Conservation (phyloP, 2,329 filamentous ascomycete genomes). For the Paracoccidioides brasiliensis region DNA sequence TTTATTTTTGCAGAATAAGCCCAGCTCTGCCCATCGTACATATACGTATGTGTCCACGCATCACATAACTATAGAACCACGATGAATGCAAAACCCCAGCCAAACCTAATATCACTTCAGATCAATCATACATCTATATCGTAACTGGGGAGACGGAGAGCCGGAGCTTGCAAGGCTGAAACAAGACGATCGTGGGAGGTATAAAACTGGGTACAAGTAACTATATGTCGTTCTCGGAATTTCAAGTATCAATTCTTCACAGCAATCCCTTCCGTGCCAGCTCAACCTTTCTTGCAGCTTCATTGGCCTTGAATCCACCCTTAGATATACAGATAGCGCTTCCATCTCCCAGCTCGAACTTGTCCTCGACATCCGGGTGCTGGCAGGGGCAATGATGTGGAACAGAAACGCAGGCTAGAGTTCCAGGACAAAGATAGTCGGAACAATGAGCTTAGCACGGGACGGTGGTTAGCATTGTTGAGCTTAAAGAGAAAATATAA, state of each 20-base stretch:
- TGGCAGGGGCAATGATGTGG: constrained; percentile 94
- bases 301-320: constrained; percentile 35
- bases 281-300: constrained; percentile 37
- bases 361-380: constrained; percentile 63
- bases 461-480: constrained; percentile 11
- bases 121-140: no score
- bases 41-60: no score
- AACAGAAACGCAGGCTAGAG: constrained; percentile 87
- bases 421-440: constrained; percentile 89
- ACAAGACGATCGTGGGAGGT: no score
- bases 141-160: background rate
- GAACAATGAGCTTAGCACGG: constrained; percentile 57
- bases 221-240: background rate
- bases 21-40: no score
- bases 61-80: no score
- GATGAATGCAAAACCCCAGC: no score
- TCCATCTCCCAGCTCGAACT: constrained; percentile 48
- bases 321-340: constrained; percentile 37
- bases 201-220: background rate
- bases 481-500: constrained; percentile 9
- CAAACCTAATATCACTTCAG: no score
- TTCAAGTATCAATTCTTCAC: constrained; percentile 16
- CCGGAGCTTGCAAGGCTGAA: background rate
- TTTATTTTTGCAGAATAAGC: no score
- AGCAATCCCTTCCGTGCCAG: constrained; percentile 37